A percentile compares a stretch with the other conserved stretches of the same genome.
Conservation (phyloP, 148 eudicot genomes). For the Diospyros kaki region DNA sequence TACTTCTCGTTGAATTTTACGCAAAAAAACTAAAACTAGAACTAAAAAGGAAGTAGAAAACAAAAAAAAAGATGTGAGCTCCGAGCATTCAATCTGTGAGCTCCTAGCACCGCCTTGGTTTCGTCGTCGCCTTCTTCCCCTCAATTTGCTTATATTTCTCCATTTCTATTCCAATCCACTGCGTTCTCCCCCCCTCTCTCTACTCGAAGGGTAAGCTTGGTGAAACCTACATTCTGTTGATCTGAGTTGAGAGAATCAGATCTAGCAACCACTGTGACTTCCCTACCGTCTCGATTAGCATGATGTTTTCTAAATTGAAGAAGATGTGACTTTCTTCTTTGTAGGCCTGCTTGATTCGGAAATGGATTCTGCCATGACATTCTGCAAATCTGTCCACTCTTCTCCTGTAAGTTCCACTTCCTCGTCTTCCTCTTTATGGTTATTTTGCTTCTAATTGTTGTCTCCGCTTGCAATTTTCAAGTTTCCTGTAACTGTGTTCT, state of each 20-base stretch:
- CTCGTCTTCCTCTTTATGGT: neutral
- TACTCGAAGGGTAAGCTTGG: conserved; percentile 6
- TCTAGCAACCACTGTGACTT: neutral
- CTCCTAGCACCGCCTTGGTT: conserved; percentile 12
- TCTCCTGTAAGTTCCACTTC: conserved; percentile 16
- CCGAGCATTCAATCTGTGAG: conserved; percentile 19
- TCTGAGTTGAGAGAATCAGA: neutral
- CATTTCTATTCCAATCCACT: no score
- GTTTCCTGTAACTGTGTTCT: neutral
- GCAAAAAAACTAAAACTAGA: no score
- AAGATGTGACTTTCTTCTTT: neutral
- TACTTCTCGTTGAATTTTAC: no score
- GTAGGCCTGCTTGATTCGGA: conserved; percentile 7
- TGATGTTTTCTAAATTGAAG: neutral
- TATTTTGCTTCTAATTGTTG: neutral
- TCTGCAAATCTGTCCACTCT: conserved; percentile 24
- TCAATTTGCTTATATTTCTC: no score
- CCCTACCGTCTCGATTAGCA: neutral
- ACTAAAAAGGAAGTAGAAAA: no score
- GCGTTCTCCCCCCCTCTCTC: no score
- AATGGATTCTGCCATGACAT: conserved; percentile 21
- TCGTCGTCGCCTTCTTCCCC: conserved; percentile 23
- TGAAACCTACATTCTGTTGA: neutral
- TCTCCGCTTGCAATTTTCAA: neutral
- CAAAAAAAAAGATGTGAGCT: no score